Base-by-base conservation (phyloP, 169 alveolate genomes). In the Babesia bigemina region DNA sequence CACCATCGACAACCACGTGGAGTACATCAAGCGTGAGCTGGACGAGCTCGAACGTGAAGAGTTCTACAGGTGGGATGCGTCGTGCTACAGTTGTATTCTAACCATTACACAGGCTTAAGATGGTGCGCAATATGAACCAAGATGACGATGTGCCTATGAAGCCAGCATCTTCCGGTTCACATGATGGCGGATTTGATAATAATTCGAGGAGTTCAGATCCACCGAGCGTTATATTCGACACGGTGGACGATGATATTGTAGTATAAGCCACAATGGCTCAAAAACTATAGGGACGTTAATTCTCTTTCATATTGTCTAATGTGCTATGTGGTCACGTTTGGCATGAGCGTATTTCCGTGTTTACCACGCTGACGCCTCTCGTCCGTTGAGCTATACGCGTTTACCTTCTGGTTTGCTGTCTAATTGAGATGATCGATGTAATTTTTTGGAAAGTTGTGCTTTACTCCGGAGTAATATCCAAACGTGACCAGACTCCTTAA, bases 11-110 rank as follows among this genome's bases (percentile, higher is more conserved):
- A 93, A 87, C 63, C 91, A 94, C 26, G 92, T 96, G 71, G 92
- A 86, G 65, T 96, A 96, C 87, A 97, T 97, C 58, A 94, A 88
- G 57, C 92, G 95, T 75, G 99, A 97, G 83, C 84, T 96, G 24
- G 99, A 96, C 65, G 99, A 97, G 86, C 92, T 91, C 82, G 96
- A 94, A 63, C 93, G 98, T 82, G 99, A 97, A 89, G 99, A 97
- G 71, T 96, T 96, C 85, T 97, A 93, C 83, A 94, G 97, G 95
- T 91, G 33, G 33, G 50, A 4, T 45, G 1, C 39, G 50, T 55
- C 44, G 26, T 33, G 3, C 57, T 45, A 33, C 16, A 22, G 19
- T 26, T 3, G 17, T 42, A 0, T 26, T 33, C 21, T 33, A 26
- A 36, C 22, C 19, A 19, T 21, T 10, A 22, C 42, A 9, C 53